Base-by-base conservation (phyloP, 768 basidiomycete species). In the Serendipita sp. region DNA sequence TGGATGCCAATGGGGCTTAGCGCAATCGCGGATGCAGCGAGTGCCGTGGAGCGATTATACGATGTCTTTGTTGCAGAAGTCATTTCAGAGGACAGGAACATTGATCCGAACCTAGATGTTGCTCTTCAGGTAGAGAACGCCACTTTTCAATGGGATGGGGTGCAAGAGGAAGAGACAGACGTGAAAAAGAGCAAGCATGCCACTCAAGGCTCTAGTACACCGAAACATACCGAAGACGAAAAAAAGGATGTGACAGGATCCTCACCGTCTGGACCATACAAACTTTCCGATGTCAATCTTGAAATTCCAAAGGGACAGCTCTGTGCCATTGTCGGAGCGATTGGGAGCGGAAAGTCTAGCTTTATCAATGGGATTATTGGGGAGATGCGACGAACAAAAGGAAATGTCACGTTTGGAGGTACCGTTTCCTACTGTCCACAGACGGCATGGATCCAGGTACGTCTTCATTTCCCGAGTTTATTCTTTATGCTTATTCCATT, bases 131-230 rank as follows among this genome's bases (percentile, higher is more conserved):
- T 90, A 51, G 76, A 81, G 56, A 78, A 80, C 64, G 92, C 83
- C 3, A 80, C 83, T 10, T 95, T 95, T 75, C 83, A 84, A 0
- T 97, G 94, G 94, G 93, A 96, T 69, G 80, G 83, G 3, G 82
- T 86, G 0, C 83, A 86, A 0, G 80, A 81, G 1, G 80, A 83
- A 46, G 69, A 70, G 34, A 76, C 69, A 44, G 66, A 64, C 1
- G 70, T 74, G 65, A 66, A 69, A 65, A 71, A 72, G 46, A 73
- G 68, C 35, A 77, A 78, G 69, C 75, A 77, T 35, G 69, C 71
- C 66, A 67, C 65, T 24, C 63, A 67, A 65, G 71, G 71, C 60
- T 66, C 65, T 63, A 53, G 64, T 45, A 53, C 68, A 65, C 30
- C 65, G 16, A 64, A 60, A 13, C 45, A 18, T 11, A 63, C 64